A percentile compares a stretch with the other conserved stretches of the same genome.
Evolutionary conservation across 2,329 filamentous ascomycete genomes (phyloP).

Genomic region (Penicillium brevicompactum): DNA sequence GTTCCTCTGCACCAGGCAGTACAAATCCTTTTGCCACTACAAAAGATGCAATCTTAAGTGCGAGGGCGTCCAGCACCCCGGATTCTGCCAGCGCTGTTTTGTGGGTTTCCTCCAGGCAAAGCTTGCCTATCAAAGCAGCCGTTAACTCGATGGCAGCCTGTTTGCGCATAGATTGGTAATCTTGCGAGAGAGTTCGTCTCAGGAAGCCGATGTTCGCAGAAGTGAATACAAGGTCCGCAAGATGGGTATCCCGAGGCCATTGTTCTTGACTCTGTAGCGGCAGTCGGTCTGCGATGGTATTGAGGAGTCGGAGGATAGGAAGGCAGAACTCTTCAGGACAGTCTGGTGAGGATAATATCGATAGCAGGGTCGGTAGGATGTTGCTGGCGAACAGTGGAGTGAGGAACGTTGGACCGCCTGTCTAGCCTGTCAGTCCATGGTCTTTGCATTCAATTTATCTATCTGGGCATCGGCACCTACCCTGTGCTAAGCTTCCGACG

Average conservation of each 20-base stretch:
- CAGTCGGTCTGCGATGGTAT: conserved; percentile 69
- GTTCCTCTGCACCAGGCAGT: conserved; percentile 63
- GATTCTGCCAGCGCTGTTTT: conserved; percentile 70
- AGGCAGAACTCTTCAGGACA: conserved; percentile 68
- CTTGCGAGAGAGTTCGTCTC: conserved; percentile 64
- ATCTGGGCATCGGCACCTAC: conserved; percentile 49
- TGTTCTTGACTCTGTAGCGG: conserved; percentile 56
- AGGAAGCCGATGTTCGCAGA: conserved; percentile 64
- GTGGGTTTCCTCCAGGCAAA: conserved; percentile 70
- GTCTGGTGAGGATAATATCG: conserved; percentile 66
- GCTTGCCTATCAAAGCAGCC: conserved; percentile 55
- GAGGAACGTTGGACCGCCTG: conserved; percentile 80
- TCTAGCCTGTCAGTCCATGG: conserved; percentile 22
- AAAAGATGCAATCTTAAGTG: conserved; percentile 71
- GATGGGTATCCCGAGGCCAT: conserved; percentile 51
- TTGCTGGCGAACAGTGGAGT: conserved; percentile 69
- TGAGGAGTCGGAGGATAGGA: conserved; percentile 73
- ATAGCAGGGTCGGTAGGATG: conserved; percentile 69
- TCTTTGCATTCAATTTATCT: background rate
- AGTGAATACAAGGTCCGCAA: conserved; percentile 68
- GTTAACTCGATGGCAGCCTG: conserved; percentile 54
- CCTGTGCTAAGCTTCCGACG: conserved; percentile 81
- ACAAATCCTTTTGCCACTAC: conserved; percentile 69
- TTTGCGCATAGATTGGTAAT: conserved; percentile 52
- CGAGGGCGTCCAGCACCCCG: conserved; percentile 77